Evolutionary conservation across 148 eudicot genomes (phyloP).

Genomic region (Fallopia convolvulus): DNA sequence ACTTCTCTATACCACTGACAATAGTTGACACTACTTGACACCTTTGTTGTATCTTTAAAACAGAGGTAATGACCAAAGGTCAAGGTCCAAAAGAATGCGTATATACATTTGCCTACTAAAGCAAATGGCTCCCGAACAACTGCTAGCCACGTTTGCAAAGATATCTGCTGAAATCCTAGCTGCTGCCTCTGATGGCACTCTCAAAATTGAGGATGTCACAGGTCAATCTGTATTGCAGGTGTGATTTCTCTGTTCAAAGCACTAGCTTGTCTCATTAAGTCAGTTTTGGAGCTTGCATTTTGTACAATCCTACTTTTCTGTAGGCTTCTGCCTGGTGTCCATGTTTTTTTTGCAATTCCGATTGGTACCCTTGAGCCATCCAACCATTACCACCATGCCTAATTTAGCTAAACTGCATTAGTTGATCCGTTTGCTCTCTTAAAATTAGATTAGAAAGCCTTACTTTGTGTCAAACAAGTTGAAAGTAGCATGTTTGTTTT

Average conservation of each 20-base stretch:
- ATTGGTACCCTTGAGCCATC: no score
- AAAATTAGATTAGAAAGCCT: no score
- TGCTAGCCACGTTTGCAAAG: slow-evolving; percentile 90
- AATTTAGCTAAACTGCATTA: no score
- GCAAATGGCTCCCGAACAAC: slow-evolving; percentile 98
- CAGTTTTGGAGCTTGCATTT: not conserved
- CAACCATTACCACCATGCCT: no score
- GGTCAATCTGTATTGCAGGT: slow-evolving; percentile 94
- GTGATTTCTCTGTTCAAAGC: not conserved
- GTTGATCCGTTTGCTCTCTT: no score
- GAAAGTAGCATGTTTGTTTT: no score
- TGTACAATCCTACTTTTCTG: not conserved
- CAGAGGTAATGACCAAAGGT: slow-evolving; percentile 76
- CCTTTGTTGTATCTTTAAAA: not conserved
- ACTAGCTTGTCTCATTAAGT: not conserved
- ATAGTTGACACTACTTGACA: not conserved
- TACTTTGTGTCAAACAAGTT: no score
- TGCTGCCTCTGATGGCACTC: slow-evolving; percentile 82
- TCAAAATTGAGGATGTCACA: slow-evolving; percentile 55
- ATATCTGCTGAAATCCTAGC: slow-evolving; percentile 97
- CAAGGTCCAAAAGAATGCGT: slow-evolving; percentile 83
- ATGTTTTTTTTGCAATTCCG: no score
- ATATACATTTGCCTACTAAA: slow-evolving; percentile 75
- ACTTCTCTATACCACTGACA: not conserved
- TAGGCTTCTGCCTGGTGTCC: no score